phyloP scores from a whole-genome alignment of 2,329 filamentous ascomycete species.

The Aspergillus clavatus region DNA sequence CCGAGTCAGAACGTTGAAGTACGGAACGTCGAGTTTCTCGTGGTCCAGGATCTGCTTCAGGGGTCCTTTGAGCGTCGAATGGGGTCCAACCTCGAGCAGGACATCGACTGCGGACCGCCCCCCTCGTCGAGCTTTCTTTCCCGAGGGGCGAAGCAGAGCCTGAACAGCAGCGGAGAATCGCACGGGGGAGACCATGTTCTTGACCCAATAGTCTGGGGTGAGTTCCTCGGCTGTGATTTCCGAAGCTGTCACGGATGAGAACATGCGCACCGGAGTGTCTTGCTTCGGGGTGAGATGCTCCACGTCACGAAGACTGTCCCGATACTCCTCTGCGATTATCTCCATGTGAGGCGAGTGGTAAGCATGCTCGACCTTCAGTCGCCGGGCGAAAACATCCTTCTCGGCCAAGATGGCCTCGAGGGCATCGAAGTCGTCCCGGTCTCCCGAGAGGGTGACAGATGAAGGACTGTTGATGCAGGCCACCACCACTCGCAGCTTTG shows the following conservation, averaged over 20 bases:
- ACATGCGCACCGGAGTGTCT: not conserved
- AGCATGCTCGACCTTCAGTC: conserved; percentile 23
- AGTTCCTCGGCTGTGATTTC: not conserved
- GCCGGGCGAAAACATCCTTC: conserved; percentile 23
- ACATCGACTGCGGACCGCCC: not conserved
- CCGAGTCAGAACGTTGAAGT: not conserved
- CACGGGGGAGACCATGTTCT: conserved; percentile 13
- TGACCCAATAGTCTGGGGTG: conserved; percentile 9
- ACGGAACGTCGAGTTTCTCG: not conserved
- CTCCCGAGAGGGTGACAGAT: conserved; percentile 23
- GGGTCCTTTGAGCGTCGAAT: conserved; percentile 10
- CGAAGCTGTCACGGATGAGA: not conserved
- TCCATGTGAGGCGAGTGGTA: conserved; percentile 32
- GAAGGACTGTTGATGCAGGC: conserved; percentile 24
- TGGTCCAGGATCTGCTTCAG: conserved; percentile 3
- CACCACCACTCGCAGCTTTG: conserved; percentile 18
- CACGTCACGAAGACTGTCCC: not conserved
- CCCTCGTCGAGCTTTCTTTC: not conserved
- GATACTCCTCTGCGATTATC: conserved; percentile 8
- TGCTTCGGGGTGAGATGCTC: not conserved
- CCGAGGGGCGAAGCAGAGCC: too few species aligned
- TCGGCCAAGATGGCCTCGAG: conserved; percentile 13
- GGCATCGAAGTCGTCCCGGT: conserved; percentile 17
- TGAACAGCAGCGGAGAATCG: conserved; percentile 7
- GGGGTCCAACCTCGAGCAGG: conserved; percentile 13